These are phyloP conservation scores for Entomortierella parvispora DNA, from an alignment of 192 early-diverging fungal genomes.

Conservation along the genomic window DNA sequence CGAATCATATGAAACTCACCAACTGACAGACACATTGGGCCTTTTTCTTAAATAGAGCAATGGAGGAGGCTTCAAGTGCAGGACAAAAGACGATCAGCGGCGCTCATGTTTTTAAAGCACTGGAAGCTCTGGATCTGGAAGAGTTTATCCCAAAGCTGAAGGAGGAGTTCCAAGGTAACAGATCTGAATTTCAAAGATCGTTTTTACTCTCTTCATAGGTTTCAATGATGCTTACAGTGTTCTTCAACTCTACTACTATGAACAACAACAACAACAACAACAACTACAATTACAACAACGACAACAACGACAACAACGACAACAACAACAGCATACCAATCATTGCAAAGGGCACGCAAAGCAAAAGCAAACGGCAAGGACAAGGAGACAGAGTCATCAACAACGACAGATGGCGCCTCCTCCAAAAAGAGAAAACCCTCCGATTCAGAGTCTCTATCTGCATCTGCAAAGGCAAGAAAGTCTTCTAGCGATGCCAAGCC, in stretches of 20 bases:
- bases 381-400: slow-evolving; percentile 14
- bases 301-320: no score
- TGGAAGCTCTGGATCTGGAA: slow-evolving; percentile 58
- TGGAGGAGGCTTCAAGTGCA: slow-evolving; percentile 54
- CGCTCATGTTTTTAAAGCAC: slow-evolving; percentile 57
- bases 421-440: slow-evolving; percentile 46
- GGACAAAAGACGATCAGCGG: slow-evolving; percentile 62
- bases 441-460: not conserved
- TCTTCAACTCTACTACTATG: not conserved
- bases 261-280: not conserved
- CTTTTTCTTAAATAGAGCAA: slow-evolving; percentile 46
- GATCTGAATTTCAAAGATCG: no score
- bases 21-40: not conserved
- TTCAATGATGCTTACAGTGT: no score
- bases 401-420: no score
- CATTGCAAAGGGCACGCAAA: slow-evolving; percentile 54
- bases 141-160: slow-evolving; percentile 51
- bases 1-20: not conserved
- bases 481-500: slow-evolving; percentile 31
- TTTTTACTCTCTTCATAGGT: no score
- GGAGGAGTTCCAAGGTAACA: slow-evolving; percentile 55
- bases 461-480: slow-evolving; percentile 36
- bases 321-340: slow-evolving; percentile 49
- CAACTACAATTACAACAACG: no score
- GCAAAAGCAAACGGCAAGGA: slow-evolving; percentile 25